Evolutionary conservation across 371 early-diverging fungal species (phyloP), one percentile per base, ranked within the genome.

Genomic region (Dipsacomyces acuminosporus): DNA sequence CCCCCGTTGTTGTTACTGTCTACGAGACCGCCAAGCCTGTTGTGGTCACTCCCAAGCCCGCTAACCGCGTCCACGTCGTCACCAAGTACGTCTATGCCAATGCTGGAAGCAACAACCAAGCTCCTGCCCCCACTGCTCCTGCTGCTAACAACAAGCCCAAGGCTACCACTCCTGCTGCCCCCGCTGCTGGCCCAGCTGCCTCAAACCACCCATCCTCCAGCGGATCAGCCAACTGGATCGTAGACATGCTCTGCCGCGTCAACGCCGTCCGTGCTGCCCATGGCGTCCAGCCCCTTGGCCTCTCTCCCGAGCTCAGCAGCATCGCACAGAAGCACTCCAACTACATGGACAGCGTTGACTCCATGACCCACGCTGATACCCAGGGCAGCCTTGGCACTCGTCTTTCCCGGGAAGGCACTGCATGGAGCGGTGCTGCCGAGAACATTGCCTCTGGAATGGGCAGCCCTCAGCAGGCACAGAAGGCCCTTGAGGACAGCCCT

Each of bases 391-490:
- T 77, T 1, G 74, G 71, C 15, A 21, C 41, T 14, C 76, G 77
- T 8, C 47, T 75, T 20, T 40, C 54, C 22, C 45, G 17, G 2
- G 25, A 15, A 2, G 63, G 63, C 19, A 51, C 70, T n/a, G n/a
- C 34, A 22, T 78, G 74, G 72, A 41, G 24, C 8, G 45, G 23
- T 21, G 58, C 50, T 2, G 65, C 62, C 9, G 77, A 77, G 47
- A 77, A 77, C 46, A 64, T 78, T n/a, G 78, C 75, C 14, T 52
- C 51, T 14, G 78, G 78, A 13, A 54, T 52, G 48, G 25, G 41
- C 23, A 51, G 57, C 1, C 49, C 59, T 9, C 51, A 45, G 8
- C 21, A 38, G 17, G 77, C 65, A 3, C 59, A 76, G 54, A 20
- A 72, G 26, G 53, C 48, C 19, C 55, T 54, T 51, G 54, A 56